Evolutionary conservation across 2,329 filamentous ascomycete genomes (phyloP), one percentile per base, ranked within the genome.

Genomic region (Calonectria fujianensis): DNA sequence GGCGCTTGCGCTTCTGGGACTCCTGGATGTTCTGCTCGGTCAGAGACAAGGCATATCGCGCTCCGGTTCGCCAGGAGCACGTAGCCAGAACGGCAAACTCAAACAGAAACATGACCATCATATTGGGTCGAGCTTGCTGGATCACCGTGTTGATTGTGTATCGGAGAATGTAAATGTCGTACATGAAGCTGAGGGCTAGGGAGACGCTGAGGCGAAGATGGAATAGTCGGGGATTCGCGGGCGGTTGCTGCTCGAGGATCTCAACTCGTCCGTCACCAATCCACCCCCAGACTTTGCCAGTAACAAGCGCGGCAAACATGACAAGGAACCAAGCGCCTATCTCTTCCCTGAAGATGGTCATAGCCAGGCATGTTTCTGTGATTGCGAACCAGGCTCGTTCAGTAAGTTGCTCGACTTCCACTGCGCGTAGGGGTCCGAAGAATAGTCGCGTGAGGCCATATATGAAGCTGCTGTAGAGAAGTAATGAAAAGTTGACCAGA

Each of bases 21-120:
- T 91, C 91, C 70, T 94, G 90, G 67, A 98, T 93, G 63, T 90
- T 90, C 61, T 94, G 91, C 84, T 99, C 97, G 11, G 93, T 88
- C 54, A 98, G 85, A 4, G 94, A 94, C 66, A 98, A 90, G 27
- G 91, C 84, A 84, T 99, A 99, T 74, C 96, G 93, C 70, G 92
- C 88, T 2, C 91, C 90, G 0, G 96, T 98, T 63, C 96, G 96
- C 68, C 92, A 88, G 0, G 96, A 98, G 67, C 93, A 93, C 13
- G 97, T 93, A 3, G 92, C 90, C 74, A 98, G 87, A 54, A 99
- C 93, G 48, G 96, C 96, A 82, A 98, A 98, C 84, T 99, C 97
- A 80, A 99, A 99, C 8, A 97, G 92, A 82, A 99, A 99, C 96
- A 99, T 98, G 76, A 99, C 96, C 96, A 98, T 99, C 94, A 99